Base-by-base conservation (phyloP, 352 stramenopile genomes). In the Pythium scleroteichum region DNA sequence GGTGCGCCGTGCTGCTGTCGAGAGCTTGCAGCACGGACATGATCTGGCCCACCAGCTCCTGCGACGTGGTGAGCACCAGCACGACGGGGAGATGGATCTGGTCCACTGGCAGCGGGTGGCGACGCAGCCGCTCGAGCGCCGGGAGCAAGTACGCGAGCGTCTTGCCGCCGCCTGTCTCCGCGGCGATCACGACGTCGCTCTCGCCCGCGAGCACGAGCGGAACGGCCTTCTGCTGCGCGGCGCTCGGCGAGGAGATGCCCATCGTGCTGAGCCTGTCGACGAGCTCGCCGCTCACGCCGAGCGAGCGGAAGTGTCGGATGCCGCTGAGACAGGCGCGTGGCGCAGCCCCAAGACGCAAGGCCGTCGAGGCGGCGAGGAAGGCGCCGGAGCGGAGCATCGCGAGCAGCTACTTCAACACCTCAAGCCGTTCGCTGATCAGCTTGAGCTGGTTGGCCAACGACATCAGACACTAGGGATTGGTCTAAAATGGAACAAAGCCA, bases 101-200 rank as follows among this genome's bases (percentile, higher is more conserved):
- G 8, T 62, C 54, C n/a, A 71, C 22, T 0, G 69, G 54, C 46
- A 87, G 39, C 40, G 71, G 54, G 24, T 75, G 66, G n/a, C 60
- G 29, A 22, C 73, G 62, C 19, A 82, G 64, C 32, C 78, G 72
- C 51, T 95, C 75, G 26, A 98, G 60, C 58, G 99, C 70, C 3
- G 96, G 95, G 42, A 99, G 58, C 3, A 99, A 57, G 71, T 98
- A 99, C 10, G 95, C 85, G 45, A 99, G 77, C 29, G 96, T 99
- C 73, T 99, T 99, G 50, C 95, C 95, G 53, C 78, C 90, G 41
- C 96, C 96, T 0, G 96, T 99, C 65, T 99, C 95, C 14, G 85
- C 91, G 24, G 97, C 96, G 45, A 99, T 74, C 19, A 98, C 87
- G 19, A 98, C 78, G 71, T 98, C 79, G 45, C 20, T 47, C 1